A percentile compares a stretch with the other conserved stretches of the same genome.
Evolutionary conservation across 495 filamentous ascomycete genomes (phyloP).

Genomic region (Penicillium waksmanii): DNA sequence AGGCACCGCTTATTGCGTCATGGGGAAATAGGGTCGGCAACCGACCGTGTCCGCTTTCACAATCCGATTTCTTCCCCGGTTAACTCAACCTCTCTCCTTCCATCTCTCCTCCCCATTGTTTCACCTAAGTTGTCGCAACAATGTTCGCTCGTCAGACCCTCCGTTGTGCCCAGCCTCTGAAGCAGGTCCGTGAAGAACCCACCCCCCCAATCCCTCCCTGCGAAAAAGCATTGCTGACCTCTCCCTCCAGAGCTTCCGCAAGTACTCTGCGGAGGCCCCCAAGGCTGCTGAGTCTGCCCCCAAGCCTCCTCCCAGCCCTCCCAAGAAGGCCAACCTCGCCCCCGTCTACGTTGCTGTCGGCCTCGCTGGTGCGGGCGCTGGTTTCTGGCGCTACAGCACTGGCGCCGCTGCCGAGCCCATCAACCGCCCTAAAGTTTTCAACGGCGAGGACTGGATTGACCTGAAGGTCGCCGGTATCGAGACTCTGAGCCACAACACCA

Average conservation of each 20-base stretch:
- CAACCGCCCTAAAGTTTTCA: slow-evolving; percentile 61
- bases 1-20: slow-evolving; percentile 35
- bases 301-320: slow-evolving; percentile 20
- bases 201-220: not conserved
- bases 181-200: slow-evolving; percentile 42
- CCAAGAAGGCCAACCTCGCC: slow-evolving; percentile 45
- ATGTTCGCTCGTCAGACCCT: slow-evolving; percentile 57
- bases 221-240: not conserved
- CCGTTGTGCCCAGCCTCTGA: slow-evolving; percentile 52
- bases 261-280: slow-evolving; percentile 54
- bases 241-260: slow-evolving; percentile 48
- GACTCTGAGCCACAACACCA: slow-evolving; percentile 84
- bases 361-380: slow-evolving; percentile 45
- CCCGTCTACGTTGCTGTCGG: slow-evolving; percentile 46
- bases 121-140: slow-evolving; percentile 23
- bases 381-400: slow-evolving; percentile 49
- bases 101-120: slow-evolving; percentile 16
- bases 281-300: slow-evolving; percentile 20
- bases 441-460: slow-evolving; percentile 82
- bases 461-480: slow-evolving; percentile 80
- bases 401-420: slow-evolving; percentile 39
- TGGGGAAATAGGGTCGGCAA: slow-evolving; percentile 21
- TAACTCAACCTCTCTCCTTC: slow-evolving; percentile 10
- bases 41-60: slow-evolving; percentile 31
- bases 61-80: slow-evolving; percentile 34